Evolutionary conservation across 2,329 filamentous ascomycete genomes (phyloP), one percentile per base, ranked within the genome.

Genomic region (Dothideomycetes sp.): DNA sequence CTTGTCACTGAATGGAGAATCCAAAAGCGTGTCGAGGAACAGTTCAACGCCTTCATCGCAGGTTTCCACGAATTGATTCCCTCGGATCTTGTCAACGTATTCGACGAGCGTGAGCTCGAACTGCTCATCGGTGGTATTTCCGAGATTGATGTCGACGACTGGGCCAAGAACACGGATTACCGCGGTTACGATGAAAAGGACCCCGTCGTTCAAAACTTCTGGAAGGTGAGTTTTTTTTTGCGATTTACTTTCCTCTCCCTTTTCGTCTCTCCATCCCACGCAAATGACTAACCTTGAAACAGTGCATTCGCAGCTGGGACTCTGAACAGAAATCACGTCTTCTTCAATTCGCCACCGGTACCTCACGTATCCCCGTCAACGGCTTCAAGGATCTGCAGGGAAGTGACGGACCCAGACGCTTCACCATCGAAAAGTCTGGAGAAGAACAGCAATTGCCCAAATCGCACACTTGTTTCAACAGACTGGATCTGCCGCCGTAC

Each of bases 91-190:
- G 88, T 98, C 64, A 96, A 95, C 54, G 91, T 98, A 28, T 98
- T 98, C 56, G 91, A 98, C 57, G 91, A 98, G 70, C 84, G 91
- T 55, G 91, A 98, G 64, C 72, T 98, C 33, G 91, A 98, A 65
- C 68, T 98, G 51, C 74, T 98, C 52, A 96, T 98, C 58, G 91
- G 91, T 51, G 91, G 91, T 73, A 98, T 98, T 54, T 91, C 91
- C n/a, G 91, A 98, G 65, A 98, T 98, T 52, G 91, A 98, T 57
- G 89, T 98, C 12, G 91, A 98, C 46, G 91, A 98, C 65, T 98
- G 91, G 91, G 96, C 98, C 82, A 98, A 98, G 72, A 91, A 98
- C 67, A 98, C 91, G 33, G 91, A 98, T 59, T 98, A 98, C 65
- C 83, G 91, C 53, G 91, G 91, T 41, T 98, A 98, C 73, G 95